Conservation (phyloP, 2,329 filamentous ascomycete species). For the Rhynchosporium agropyri region DNA sequence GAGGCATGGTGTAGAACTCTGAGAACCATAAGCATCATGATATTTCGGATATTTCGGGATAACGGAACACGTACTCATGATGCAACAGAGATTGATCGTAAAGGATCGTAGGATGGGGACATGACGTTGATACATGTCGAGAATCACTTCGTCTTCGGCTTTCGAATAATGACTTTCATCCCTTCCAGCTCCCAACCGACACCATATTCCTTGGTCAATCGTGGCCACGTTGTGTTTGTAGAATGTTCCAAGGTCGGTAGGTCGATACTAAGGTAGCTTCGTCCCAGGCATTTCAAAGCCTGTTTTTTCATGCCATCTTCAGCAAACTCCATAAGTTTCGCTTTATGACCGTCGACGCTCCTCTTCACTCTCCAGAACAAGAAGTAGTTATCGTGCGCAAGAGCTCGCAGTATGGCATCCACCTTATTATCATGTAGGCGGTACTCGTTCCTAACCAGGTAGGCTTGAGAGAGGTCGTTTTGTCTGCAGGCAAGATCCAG, state of each 20-base stretch:
- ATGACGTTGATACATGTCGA: not conserved
- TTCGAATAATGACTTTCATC: conserved; percentile 75
- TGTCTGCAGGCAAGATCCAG: conserved; percentile 89
- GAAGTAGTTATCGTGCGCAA: conserved; percentile 83
- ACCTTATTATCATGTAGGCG: conserved; percentile 68
- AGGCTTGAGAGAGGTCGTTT: conserved; percentile 73
- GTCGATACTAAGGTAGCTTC: conserved; percentile 77
- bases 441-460: conserved; percentile 64
- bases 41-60: not conserved
- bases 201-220: conserved; percentile 66
- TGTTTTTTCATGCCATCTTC: conserved; percentile 73
- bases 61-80: not conserved
- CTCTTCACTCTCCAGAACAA: conserved; percentile 72
- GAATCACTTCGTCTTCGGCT: conserved; percentile 50
- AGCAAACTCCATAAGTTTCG: conserved; percentile 79
- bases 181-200: conserved; percentile 85
- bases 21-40: not conserved
- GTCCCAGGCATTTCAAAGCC: conserved; percentile 83
- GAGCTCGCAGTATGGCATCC: conserved; percentile 65
- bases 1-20: not conserved
- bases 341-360: conserved; percentile 78
- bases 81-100: not conserved
- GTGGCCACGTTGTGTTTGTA: conserved; percentile 71
- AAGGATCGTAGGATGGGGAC: not conserved
- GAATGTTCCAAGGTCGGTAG: conserved; percentile 68